phyloP scores from a whole-genome alignment of 2,329 filamentous ascomycete genomes.

The Colletotrichum karsti region DNA sequence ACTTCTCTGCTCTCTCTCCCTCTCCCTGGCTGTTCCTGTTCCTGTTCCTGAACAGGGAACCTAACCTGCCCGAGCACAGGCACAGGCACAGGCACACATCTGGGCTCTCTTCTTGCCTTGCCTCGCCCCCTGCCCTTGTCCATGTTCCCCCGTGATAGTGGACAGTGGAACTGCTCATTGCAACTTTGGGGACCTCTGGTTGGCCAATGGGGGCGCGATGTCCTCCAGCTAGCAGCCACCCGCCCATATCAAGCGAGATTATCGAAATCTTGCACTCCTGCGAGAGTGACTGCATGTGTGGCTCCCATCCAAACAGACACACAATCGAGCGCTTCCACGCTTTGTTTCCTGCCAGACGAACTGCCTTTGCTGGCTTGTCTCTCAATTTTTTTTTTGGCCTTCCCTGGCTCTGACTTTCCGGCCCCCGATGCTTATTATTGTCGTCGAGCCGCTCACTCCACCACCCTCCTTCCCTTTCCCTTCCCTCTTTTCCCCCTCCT shows the following conservation, averaged over 20 bases:
- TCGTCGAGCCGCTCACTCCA: constrained; percentile 21
- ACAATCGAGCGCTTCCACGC: background rate
- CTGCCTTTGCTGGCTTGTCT: background rate
- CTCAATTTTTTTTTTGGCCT: background rate
- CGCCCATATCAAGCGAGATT: constrained; percentile 35
- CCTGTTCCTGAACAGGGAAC: too few species aligned
- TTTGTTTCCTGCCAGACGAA: background rate
- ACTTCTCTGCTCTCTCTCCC: too few species aligned
- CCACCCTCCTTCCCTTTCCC: constrained; percentile 4
- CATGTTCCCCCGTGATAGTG: constrained; percentile 24
- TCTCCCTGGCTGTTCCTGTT: too few species aligned
- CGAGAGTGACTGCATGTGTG: constrained; percentile 12
- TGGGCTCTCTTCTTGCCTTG: background rate
- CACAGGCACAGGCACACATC: background rate
- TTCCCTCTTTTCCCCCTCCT: background rate
- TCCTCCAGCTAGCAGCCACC: constrained; percentile 25
- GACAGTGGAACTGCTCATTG: constrained; percentile 21
- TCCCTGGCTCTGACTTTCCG: background rate
- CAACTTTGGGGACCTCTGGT: constrained; percentile 7
- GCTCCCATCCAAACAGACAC: too few species aligned
- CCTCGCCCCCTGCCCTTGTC: background rate
- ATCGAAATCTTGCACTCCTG: constrained; percentile 30
- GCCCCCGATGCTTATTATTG: constrained; percentile 24
- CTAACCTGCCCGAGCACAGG: too few species aligned
- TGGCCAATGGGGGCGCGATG: constrained; percentile 18